phyloP scores from a whole-genome alignment of 495 filamentous ascomycete species.

The Lindgomyces ingoldianus region DNA sequence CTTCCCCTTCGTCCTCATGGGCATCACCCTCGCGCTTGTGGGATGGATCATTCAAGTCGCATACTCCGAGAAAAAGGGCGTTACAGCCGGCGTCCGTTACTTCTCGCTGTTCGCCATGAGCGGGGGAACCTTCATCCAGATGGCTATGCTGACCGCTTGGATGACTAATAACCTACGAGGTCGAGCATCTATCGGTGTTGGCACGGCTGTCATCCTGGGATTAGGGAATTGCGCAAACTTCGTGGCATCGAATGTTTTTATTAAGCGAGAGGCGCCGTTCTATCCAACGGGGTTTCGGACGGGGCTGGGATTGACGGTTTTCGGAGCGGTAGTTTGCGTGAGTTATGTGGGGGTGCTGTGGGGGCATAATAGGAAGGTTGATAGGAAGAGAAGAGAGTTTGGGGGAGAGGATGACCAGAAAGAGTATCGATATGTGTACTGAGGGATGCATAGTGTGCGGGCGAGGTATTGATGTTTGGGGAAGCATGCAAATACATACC shows the following conservation, averaged over 20 bases:
- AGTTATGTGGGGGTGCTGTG: constrained; percentile 17
- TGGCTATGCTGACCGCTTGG: constrained; percentile 32
- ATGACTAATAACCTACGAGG: constrained; percentile 33
- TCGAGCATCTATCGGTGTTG: constrained; percentile 21
- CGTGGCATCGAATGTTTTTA: constrained; percentile 32
- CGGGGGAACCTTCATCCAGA: constrained; percentile 30
- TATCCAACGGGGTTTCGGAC: constrained; percentile 32
- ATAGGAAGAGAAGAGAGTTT: constrained; percentile 10
- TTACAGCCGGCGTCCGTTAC: constrained; percentile 24
- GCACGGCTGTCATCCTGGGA: constrained; percentile 29
- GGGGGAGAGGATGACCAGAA: constrained; percentile 26
- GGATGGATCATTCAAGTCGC: constrained; percentile 31
- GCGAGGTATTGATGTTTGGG: no score
- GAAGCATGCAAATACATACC: no score
- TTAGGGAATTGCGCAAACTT: constrained; percentile 36
- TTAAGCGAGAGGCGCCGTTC: constrained; percentile 26
- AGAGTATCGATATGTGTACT: constrained; percentile 31
- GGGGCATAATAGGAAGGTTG: constrained; percentile 29
- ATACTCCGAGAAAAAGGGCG: constrained; percentile 3
- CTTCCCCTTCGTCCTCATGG: constrained; percentile 32
- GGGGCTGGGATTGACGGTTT: constrained; percentile 21
- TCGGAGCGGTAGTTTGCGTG: constrained; percentile 18
- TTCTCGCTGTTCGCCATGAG: constrained; percentile 30
- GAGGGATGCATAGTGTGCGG: no score
- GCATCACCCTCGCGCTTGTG: constrained; percentile 16